phyloP scores from a whole-genome alignment of 306 rosid genomes.

The Ceratonia siliqua region DNA sequence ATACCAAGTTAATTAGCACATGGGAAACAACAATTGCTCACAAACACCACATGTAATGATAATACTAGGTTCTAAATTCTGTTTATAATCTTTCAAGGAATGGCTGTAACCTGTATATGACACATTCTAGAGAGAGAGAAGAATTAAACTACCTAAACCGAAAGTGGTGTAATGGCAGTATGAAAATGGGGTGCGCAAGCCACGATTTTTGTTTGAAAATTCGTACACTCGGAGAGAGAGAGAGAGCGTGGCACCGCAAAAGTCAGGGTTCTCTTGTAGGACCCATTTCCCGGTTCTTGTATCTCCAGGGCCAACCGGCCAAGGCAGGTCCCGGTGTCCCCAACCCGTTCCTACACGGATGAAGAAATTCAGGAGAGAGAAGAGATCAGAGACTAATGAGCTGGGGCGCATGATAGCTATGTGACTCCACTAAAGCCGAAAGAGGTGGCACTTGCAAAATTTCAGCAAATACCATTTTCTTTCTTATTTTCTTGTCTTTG shows the following conservation, averaged over 20 bases:
- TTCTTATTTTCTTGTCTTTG: neutral
- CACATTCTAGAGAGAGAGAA: constrained; percentile 22
- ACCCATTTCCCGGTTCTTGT: constrained; percentile 29
- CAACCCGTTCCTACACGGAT: constrained; percentile 18
- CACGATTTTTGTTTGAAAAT: constrained; percentile 51
- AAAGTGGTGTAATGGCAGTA: constrained; percentile 33
- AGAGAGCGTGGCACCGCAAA: neutral
- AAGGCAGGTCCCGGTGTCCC: neutral
- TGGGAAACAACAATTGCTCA: constrained; percentile 48
- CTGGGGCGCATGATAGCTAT: constrained; percentile 74
- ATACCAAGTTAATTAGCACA: constrained; percentile 61
- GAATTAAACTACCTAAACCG: neutral
- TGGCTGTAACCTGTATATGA: constrained; percentile 31
- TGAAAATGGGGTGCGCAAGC: constrained; percentile 38
- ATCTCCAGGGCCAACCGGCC: neutral
- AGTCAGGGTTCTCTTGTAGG: constrained; percentile 25
- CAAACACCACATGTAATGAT: constrained; percentile 45
- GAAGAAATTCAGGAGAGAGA: neutral
- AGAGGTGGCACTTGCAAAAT: constrained; percentile 29
- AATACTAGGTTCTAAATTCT: constrained; percentile 36
- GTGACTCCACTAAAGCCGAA: constrained; percentile 52
- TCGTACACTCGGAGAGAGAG: neutral
- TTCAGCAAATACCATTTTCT: neutral
- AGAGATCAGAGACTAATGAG: constrained; percentile 36
- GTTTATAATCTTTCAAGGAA: constrained; percentile 26